These are phyloP conservation scores for Ophiognomonia clavigignenti-juglandacearum DNA, from an alignment of 2,329 filamentous ascomycete genomes.

Conservation along the genomic window DNA sequence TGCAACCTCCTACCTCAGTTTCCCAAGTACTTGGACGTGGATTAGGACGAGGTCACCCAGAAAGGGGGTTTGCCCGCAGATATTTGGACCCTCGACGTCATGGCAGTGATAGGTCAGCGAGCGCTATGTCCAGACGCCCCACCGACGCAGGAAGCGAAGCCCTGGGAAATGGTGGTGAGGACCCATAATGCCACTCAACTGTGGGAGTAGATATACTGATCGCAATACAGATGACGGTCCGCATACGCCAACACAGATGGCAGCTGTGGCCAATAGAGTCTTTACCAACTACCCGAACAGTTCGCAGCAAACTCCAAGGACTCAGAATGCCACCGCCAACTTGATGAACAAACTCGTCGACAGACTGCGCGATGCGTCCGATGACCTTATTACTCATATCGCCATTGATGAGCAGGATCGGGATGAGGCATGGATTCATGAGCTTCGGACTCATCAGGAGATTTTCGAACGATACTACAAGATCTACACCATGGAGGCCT, in stretches of 20 bases:
- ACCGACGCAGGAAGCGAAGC: too few relatives aligned
- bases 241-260: constrained; percentile 10
- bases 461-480: constrained; percentile 7
- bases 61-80: too few relatives aligned
- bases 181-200: neutral
- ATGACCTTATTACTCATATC: constrained; percentile 8
- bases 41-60: too few relatives aligned
- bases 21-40: constrained; percentile 1
- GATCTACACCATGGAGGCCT: constrained; percentile 7
- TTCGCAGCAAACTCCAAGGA: constrained; percentile 7
- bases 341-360: constrained; percentile 17
- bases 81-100: too few relatives aligned
- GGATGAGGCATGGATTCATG: constrained; percentile 10
- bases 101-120: constrained; percentile 2
- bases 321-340: constrained; percentile 7
- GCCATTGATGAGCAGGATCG: constrained; percentile 2
- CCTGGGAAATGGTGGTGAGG: constrained; percentile 1
- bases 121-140: too few relatives aligned
- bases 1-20: constrained; percentile 1
- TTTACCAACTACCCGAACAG: constrained; percentile 1
- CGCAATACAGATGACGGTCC: neutral
- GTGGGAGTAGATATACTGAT: neutral
- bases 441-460: constrained; percentile 8
- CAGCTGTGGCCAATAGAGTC: constrained; percentile 1
- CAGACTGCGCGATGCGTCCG: constrained; percentile 2